These are phyloP conservation scores for Pythium diclinum DNA, from an alignment of 352 stramenopile species.

Conservation along the genomic window DNA sequence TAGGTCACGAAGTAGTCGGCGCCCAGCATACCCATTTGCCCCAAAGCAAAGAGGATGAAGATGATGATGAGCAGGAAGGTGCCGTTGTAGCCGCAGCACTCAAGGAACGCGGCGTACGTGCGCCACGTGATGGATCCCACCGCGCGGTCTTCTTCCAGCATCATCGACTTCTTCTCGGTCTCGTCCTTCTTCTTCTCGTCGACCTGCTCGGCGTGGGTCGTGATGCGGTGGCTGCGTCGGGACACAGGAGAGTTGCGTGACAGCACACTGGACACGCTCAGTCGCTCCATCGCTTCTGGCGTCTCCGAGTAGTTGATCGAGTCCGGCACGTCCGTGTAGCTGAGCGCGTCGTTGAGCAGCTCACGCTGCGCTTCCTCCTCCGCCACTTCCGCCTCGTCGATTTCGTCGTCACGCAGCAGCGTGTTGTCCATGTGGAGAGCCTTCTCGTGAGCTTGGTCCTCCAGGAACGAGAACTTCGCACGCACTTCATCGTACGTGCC, in stretches of 20 bases:
- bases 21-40: conserved; percentile 42
- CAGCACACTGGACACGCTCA: conserved; percentile 5
- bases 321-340: background rate
- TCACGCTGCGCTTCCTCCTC: background rate
- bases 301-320: conserved; percentile 6
- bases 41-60: conserved; percentile 35
- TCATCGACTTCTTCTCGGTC: conserved; percentile 31
- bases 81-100: conserved; percentile 41
- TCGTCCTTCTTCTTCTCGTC: background rate
- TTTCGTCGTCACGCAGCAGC: conserved; percentile 22
- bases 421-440: conserved; percentile 26
- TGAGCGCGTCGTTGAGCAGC: conserved; percentile 19
- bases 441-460: conserved; percentile 3
- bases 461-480: conserved; percentile 30
- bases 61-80: conserved; percentile 28
- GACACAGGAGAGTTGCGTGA: background rate
- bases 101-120: conserved; percentile 50
- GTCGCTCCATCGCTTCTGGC: background rate
- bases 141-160: conserved; percentile 38
- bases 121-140: conserved; percentile 36
- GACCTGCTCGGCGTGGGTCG: background rate
- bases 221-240: background rate
- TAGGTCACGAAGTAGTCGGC: conserved; percentile 54
- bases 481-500: conserved; percentile 29
- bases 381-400: conserved; percentile 2